Evolutionary conservation across 2,329 filamentous ascomycete species (phyloP), one percentile per base, ranked within the genome.

Genomic region (Fusarium sp.): DNA sequence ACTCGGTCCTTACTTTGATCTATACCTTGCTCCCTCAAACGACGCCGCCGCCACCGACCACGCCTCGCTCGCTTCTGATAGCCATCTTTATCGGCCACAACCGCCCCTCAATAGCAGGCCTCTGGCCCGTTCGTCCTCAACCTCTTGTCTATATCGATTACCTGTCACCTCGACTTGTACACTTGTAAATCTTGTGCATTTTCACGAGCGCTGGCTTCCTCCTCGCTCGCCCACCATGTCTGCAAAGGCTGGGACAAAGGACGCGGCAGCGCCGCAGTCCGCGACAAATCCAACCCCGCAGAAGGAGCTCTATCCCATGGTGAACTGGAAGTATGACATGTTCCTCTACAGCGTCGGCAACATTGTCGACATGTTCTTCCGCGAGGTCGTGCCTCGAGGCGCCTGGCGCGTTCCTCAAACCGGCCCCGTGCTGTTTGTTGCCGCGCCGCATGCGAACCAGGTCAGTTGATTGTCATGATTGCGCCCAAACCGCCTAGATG

Each of bases 391-490:
- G 82, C 97, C 97, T 14, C 91, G 97, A 75, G 95, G 95, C 76
- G 94, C 95, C 73, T 99, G 97, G 95, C 96, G 95, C 83, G 94
- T 99, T 52, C 97, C 97, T 52, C 92, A 93, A 79, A 90, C 91
- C 73, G 97, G 95, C 0, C 95, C 97, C 1, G 91, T 99, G 73
- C 94, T 99, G 69, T 97, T 99, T 80, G 97, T 99, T 76, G 97
- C 95, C 52, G 97, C 96, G 64, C 97, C 97, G 76, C 97, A 99
- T 87, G 96, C 96, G 69, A 99, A 99, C 83, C 95, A 97, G 90
- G 93, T 95, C 85, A 69, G 88, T 83, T 22, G 5, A 43, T 16
- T 33, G 14, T 33, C 41, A 27, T 64, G 45, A 31, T 35, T 61
- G 39, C 43, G 33, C 50, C 13, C 1, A 4, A 14, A 45, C 35